These are phyloP conservation scores for Populus hybrid DNA, from an alignment of 441 rosid genomes.

Conservation along the genomic window DNA sequence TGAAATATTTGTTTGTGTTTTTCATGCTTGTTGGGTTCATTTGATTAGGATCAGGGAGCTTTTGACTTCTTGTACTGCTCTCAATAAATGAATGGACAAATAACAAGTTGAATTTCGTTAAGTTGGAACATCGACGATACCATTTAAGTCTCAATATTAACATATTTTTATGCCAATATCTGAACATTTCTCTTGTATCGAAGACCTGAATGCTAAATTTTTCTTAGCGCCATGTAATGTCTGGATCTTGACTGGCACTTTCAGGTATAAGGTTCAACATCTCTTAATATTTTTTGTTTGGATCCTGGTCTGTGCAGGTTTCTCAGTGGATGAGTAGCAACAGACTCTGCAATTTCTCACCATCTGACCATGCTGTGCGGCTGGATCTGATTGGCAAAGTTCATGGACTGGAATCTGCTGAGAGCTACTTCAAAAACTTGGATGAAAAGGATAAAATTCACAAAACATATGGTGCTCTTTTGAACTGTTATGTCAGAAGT, in stretches of 20 bases:
- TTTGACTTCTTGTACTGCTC: neutral
- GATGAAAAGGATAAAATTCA: constrained; percentile 31
- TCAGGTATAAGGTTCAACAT: neutral
- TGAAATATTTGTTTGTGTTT: neutral
- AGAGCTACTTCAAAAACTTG: constrained; percentile 37
- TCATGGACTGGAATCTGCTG: constrained; percentile 40
- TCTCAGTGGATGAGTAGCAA: constrained; percentile 42
- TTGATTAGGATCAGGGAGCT: neutral
- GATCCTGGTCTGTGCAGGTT: constrained; percentile 27
- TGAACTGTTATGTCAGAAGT: constrained; percentile 43
- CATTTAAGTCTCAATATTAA: too few species aligned
- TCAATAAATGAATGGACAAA: neutral
- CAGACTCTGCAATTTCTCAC: constrained; percentile 12
- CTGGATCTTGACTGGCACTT: neutral
- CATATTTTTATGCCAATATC: neutral
- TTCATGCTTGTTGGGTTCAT: neutral
- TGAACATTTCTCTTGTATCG: neutral
- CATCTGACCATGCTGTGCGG: constrained; percentile 38
- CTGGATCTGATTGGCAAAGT: constrained; percentile 50
- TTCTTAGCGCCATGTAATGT: neutral
- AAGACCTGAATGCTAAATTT: neutral
- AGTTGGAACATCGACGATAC: neutral
- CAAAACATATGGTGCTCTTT: constrained; percentile 50
- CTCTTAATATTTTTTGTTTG: neutral
- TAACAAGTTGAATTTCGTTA: neutral